Base-by-base conservation (phyloP, 2,329 filamentous ascomycete genomes). In the Talaromyces sp. region DNA sequence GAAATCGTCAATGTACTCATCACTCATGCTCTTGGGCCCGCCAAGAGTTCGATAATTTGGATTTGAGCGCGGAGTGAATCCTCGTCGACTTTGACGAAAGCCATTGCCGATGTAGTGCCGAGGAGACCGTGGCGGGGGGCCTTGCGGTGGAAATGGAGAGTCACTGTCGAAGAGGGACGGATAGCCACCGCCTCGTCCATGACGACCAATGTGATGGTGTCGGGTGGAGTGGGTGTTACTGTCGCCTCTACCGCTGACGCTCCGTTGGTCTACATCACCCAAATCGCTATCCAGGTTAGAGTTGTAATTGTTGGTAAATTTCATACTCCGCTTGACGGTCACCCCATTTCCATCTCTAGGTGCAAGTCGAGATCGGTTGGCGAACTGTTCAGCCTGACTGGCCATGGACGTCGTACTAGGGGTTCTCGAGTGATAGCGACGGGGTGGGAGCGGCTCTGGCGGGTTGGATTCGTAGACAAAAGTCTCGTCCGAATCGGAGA, bases 401-500 rank as follows among this genome's bases (percentile, higher is more conserved):
- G 81, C 81, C 68, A 86, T 81, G 12, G 94, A 98, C 4, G 94
- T 96, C 51, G 92, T 90, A 75, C 93, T 98, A 6, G 95, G 95
- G 1, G 95, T 99, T 65, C 95, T 87, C 23, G 94, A 98, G 77
- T 98, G 94, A 75, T 94, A 92, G 64, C 92, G 86, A 65, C 84
- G 80, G 47, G 71, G 66, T 33, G 83, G 77, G 61, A 74, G 81
- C 28, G 82, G 79, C 67, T 88, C 86, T 14, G 84, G 83, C 9
- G 94, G 95, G 71, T 99, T 99, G 30, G 95, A 98, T 76, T 99
- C 95, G 78, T 99, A 99, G 16, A 99, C 95, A 75, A 98, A 99
- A 0, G 95, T 98, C 76, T 98, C 95, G 70, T 97, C 95, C 1
- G 94, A 98, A 74, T 99, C 95, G 6, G 94, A 97, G 12, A 94